phyloP scores from a whole-genome alignment of 352 stramenopile genomes.

The Globisporangium nunn region DNA sequence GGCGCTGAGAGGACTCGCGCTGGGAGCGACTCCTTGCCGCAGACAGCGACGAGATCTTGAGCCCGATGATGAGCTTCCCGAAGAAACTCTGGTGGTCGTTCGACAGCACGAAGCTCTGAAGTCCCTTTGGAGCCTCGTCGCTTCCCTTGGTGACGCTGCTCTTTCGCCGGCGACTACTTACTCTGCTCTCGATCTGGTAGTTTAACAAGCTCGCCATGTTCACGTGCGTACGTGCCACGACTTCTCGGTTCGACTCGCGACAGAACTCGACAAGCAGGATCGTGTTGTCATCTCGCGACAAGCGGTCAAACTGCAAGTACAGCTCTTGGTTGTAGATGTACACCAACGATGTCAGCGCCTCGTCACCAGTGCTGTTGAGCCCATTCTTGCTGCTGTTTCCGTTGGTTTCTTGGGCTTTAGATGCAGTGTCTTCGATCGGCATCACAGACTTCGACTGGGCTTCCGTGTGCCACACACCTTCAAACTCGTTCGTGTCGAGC shows the following conservation, averaged over 20 bases:
- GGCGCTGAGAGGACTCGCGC: conserved; percentile 29
- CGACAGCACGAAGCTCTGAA: conserved; percentile 70
- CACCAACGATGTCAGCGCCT: conserved; percentile 21
- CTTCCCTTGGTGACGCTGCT: conserved; percentile 9
- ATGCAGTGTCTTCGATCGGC: conserved; percentile 23
- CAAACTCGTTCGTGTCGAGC: conserved; percentile 79
- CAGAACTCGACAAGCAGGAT: conserved; percentile 80
- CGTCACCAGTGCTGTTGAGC: not conserved
- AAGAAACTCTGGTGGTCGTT: conserved; percentile 85
- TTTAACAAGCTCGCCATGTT: conserved; percentile 83
- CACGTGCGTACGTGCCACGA: conserved; percentile 74
- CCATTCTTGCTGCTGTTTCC: not conserved
- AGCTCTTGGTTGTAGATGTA: conserved; percentile 80
- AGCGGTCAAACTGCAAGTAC: conserved; percentile 76
- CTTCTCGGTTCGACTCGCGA: conserved; percentile 59
- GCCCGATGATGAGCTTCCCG: conserved; percentile 58
- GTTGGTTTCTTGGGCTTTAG: conserved; percentile 1
- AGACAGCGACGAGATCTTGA: conserved; percentile 65
- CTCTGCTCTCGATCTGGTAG: conserved; percentile 13
- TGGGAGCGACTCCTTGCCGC: conserved; percentile 23
- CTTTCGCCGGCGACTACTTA: conserved; percentile 9
- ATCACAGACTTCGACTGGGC: conserved; percentile 51
- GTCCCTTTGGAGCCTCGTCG: conserved; percentile 16
- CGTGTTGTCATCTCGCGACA: conserved; percentile 83
- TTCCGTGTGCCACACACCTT: conserved; percentile 79